Evolutionary conservation across 805 yeast genomes (phyloP), one percentile per base, ranked within the genome.

Genomic region (Starmerella etchellsii): DNA sequence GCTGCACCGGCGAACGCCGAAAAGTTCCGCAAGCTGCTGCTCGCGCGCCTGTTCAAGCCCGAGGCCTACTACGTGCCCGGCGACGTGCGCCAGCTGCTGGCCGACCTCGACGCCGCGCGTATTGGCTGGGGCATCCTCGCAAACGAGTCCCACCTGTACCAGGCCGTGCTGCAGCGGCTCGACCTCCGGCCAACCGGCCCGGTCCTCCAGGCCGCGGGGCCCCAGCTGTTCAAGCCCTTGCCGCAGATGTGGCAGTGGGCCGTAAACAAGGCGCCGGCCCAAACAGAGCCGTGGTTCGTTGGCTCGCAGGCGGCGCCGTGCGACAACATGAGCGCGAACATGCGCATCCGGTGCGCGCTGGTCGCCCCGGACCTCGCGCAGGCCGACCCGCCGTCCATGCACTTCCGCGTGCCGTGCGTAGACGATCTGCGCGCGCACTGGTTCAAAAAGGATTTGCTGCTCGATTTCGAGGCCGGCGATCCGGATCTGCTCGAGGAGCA

Each of bases 121-220:
- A 47, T 55, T 15, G 44, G 31, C 8, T 56, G 58, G 58, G 60
- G 60, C 1, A 40, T 56, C 14, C 39, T 56, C 11, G 53, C 59
- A 13, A 56, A 56, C 44, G 45, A 42, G 5, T 49, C 53, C 9
- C 55, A 51, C 19, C 33, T 46, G 26, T 50, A 51, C 29, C 49
- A 37, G 9, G 39, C 46, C 14, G 37, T 49, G 7, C 43, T 56
- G 21, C 39, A 45, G 18, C 22, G 4, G 2, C 41, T 46, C 20
- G 30, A 43, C 2, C 36, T 46, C 10, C 15, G 16, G 29, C 54
- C 54, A 20, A 18, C 32, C 1, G 43, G 46, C 15, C 48, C 44
- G 1, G 11, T 37, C 24, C 9, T 40, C 30, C 10, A 36, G 23
- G 43, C 52, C 42, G 10, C 40, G 22, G 29, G 40, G 15, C 41